Percentiles rank a stretch among this genome's conserved stretches.
Evolutionary conservation across 1,284 basidiomycete genomes (phyloP).

Genomic region (Rhodotorula sp.): DNA sequence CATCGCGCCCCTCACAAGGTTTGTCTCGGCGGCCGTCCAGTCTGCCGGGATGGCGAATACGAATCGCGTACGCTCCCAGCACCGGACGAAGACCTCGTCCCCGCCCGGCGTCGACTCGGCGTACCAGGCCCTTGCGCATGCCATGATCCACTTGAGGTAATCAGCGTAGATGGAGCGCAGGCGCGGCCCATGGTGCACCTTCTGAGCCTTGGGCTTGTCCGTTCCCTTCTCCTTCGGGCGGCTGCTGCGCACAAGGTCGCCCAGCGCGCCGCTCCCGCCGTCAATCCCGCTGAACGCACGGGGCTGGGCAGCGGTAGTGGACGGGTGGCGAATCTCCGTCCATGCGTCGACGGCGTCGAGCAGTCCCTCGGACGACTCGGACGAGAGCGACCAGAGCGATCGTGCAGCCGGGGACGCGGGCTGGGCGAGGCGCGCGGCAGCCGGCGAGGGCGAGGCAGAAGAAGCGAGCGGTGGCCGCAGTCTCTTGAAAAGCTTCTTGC

Average conservation of each 20-base stretch:
- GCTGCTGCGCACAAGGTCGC: background rate
- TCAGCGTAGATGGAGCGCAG: conserved; percentile 19
- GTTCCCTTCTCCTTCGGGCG: background rate
- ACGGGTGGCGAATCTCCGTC: background rate
- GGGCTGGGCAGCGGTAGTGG: background rate
- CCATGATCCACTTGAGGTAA: background rate
- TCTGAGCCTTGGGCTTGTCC: background rate
- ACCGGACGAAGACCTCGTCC: conserved; percentile 20
- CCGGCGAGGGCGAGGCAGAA: background rate
- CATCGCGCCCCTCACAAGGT: conserved; percentile 11
- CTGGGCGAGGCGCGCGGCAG: background rate
- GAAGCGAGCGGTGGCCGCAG: background rate
- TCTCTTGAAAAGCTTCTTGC: conserved; percentile 9
- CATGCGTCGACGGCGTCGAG: conserved; percentile 5
- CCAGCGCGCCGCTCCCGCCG: conserved; percentile 2
- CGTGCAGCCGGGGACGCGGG: background rate
- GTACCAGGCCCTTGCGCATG: conserved; percentile 21
- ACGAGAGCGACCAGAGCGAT: background rate
- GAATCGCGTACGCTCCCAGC: conserved; percentile 9
- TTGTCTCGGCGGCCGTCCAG: conserved; percentile 2
- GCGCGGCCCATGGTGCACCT: conserved; percentile 14
- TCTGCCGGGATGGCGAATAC: conserved; percentile 21
- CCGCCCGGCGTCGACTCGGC: conserved; percentile 9
- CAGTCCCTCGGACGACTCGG: conserved; percentile 2
- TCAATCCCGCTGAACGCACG: background rate